These are phyloP conservation scores for Usnea hakonensis DNA, from an alignment of 495 filamentous ascomycete genomes.

Conservation along the genomic window DNA sequence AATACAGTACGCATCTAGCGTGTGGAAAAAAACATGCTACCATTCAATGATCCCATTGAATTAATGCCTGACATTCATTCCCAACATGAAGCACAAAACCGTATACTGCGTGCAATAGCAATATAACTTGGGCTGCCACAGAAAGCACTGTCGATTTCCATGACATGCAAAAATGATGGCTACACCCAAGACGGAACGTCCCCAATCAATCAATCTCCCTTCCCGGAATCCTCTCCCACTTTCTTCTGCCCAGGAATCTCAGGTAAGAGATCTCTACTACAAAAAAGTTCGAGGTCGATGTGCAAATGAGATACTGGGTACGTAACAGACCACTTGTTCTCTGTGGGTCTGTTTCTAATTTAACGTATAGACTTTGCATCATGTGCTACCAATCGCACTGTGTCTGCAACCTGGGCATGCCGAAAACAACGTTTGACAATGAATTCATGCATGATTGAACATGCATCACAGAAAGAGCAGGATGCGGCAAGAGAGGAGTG, in stretches of 20 bases:
- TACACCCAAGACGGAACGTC: conserved; percentile 7
- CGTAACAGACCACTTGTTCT: conserved; percentile 16
- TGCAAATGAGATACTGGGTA: conserved; percentile 80
- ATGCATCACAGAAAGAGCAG: conserved; percentile 76
- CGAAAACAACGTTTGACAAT: conserved; percentile 68
- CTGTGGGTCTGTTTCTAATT: not conserved
- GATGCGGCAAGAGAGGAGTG: conserved; percentile 90
- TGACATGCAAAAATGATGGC: conserved; percentile 22
- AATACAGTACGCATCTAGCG: conserved; percentile 9
- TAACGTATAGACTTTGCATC: conserved; percentile 66
- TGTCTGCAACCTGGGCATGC: conserved; percentile 79
- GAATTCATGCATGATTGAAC: conserved; percentile 85
- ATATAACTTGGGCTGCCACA: not conserved
- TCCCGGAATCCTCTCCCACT: conserved; percentile 84
- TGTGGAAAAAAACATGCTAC: not conserved
- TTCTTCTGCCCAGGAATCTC: conserved; percentile 80
- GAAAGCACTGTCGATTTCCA: not conserved
- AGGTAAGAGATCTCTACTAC: conserved; percentile 86
- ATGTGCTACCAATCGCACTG: conserved; percentile 77
- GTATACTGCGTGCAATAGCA: not conserved
- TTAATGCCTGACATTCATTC: not conserved
- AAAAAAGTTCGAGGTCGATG: conserved; percentile 73
- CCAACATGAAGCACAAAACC: not conserved
- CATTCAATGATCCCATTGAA: no score
- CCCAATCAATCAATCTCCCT: conserved; percentile 35